Percentiles rank a stretch among this genome's conserved stretches.
phyloP scores from a whole-genome alignment of 1,284 basidiomycete species.

The Trametes sp. region DNA sequence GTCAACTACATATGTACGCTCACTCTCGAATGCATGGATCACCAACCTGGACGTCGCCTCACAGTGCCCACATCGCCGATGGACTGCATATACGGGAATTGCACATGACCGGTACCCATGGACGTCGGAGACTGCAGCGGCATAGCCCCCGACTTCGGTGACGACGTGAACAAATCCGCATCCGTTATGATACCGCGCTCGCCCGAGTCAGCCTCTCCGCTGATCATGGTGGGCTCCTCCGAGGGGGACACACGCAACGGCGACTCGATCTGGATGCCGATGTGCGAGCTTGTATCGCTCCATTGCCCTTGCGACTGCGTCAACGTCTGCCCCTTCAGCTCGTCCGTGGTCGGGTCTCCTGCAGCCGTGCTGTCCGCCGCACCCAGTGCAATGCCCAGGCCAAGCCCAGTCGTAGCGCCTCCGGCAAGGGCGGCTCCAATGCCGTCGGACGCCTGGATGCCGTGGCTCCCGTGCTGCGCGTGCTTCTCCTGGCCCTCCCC shows the following conservation, averaged over 20 bases:
- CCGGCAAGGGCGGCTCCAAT: conserved; percentile 38
- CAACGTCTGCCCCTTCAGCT: neutral
- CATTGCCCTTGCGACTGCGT: neutral
- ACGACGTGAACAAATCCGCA: conserved; percentile 47
- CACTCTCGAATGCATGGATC: no score
- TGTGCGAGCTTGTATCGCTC: conserved; percentile 15
- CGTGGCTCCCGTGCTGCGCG: conserved; percentile 16
- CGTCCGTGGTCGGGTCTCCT: neutral
- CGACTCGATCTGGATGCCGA: conserved; percentile 25
- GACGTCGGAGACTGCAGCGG: conserved; percentile 35
- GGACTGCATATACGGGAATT: neutral
- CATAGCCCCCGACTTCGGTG: conserved; percentile 46
- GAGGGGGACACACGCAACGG: conserved; percentile 25
- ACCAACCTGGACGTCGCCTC: conserved; percentile 30
- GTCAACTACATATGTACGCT: no score
- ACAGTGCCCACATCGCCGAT: conserved; percentile 13
- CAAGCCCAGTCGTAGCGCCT: conserved; percentile 35
- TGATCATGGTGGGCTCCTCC: conserved; percentile 20
- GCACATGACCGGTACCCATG: conserved; percentile 14
- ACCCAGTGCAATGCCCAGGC: conserved; percentile 35
- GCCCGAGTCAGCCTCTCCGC: conserved; percentile 10
- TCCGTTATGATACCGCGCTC: conserved; percentile 39
- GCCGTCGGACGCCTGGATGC: conserved; percentile 33
- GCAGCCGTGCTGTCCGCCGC: neutral
- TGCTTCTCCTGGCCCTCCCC: conserved; percentile 22